Percentiles rank a stretch among this genome's conserved stretches.
These are phyloP conservation scores for Polyporus arcularius DNA, from an alignment of 768 basidiomycete genomes.

Conservation along the genomic window DNA sequence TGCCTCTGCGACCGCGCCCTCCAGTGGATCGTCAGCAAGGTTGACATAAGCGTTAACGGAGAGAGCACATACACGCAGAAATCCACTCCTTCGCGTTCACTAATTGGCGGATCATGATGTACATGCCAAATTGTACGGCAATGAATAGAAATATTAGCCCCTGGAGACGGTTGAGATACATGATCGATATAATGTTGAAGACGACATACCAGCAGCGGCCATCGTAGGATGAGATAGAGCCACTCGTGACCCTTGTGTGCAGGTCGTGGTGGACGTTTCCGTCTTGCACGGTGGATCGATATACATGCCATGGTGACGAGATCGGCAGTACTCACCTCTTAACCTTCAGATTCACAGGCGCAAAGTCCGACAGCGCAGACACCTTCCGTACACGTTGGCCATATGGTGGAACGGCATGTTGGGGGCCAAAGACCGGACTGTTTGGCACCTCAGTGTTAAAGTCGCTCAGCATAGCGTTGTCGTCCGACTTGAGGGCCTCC, in stretches of 20 bases:
- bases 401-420: slow-evolving; percentile 18
- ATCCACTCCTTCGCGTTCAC: slow-evolving; percentile 96
- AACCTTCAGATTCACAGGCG: slow-evolving; percentile 85
- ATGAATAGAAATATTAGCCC: slow-evolving; percentile 84
- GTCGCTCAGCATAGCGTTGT: slow-evolving; percentile 16
- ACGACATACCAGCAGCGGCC: slow-evolving; percentile 74
- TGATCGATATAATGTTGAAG: no score
- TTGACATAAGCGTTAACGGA: background rate
- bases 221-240: slow-evolving; percentile 76
- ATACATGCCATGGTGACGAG: background rate
- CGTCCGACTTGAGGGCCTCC: slow-evolving; percentile 54
- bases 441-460: slow-evolving; percentile 24
- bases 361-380: slow-evolving; percentile 83
- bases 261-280: slow-evolving; percentile 33
- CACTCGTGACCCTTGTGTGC: slow-evolving; percentile 63
- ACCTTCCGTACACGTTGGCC: slow-evolving; percentile 71
- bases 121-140: slow-evolving; percentile 78
- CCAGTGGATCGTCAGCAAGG: background rate
- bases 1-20: slow-evolving; percentile 88
- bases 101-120: slow-evolving; percentile 85
- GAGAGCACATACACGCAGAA: slow-evolving; percentile 69
- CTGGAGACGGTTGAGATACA: slow-evolving; percentile 39
- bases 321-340: slow-evolving; percentile 53
- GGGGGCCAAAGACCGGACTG: slow-evolving; percentile 14
- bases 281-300: slow-evolving; percentile 26